Base-by-base conservation (phyloP, 73 alveolate genomes). In the Symbiodinium pilosum region DNA sequence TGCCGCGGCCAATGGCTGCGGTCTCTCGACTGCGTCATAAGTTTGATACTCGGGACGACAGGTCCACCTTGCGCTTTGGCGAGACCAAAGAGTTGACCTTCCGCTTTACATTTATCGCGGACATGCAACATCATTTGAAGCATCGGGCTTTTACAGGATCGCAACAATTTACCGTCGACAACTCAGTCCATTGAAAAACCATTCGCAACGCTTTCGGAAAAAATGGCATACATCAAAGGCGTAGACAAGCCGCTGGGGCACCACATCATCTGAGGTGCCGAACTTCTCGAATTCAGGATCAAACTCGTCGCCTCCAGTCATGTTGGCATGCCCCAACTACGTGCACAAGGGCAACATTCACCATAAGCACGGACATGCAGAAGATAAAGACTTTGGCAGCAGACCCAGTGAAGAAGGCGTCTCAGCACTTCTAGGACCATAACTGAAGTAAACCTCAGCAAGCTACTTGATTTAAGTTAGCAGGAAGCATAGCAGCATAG, bases 251-350 rank as follows among this genome's bases (percentile, higher is more conserved):
- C 18, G 64, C 94, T 39, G 69, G 34, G 94, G 94, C 9, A 87
- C 84, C 94, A 87, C 94, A 51, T 86, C 94, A 64, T 81, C 94
- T 39, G 94, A 87, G 68, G 52, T 64, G 20, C 85, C 94, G 64
- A 87, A 87, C 41, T 87, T 85, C 56, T 87, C 68, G 28, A 87
- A 87, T 41, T 87, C 86, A 24, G 94, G 86, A 32, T 87, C 94
- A 38, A 87, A 87, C 9, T 54, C 94, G 56, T 87, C 94, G 20
- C 94, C 94, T 87, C 12, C 39, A 7, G 54, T 16, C 3, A 26
- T 18, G 24, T 28, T 43, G 36, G 32, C 83, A 47, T 52, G 11
- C 51, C 32, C 7, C 43, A 42, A 8, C 21, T 36, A 54, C 56
- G n/a, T 83, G 64, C 1, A 83, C 39, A 43, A 39, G 28, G 16